Evolutionary conservation across 441 rosid genomes (phyloP).

Genomic region (Corymbia citriodora): DNA sequence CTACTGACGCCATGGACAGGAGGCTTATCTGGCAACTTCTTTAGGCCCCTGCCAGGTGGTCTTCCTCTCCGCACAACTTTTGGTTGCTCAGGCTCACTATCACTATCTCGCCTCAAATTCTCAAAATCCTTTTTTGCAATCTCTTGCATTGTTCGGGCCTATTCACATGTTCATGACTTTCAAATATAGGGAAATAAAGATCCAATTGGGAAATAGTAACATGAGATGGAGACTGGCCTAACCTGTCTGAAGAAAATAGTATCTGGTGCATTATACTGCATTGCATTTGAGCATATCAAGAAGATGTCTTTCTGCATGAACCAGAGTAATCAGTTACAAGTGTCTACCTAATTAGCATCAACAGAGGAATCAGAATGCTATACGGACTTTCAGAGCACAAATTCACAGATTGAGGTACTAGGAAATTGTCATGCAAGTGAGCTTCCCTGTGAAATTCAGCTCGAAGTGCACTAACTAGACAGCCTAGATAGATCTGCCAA

Average conservation of each 20-base stretch:
- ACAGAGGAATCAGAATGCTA: background rate
- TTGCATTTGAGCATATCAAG: constrained; percentile 13
- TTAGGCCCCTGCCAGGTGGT: constrained; percentile 39
- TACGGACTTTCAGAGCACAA: background rate
- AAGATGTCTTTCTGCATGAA: constrained; percentile 14
- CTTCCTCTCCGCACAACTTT: constrained; percentile 46
- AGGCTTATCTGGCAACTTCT: constrained; percentile 35
- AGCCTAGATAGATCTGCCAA: background rate
- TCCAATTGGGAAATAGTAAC: background rate
- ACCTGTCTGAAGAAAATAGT: constrained; percentile 19
- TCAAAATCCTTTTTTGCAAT: constrained; percentile 15
- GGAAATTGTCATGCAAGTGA: background rate
- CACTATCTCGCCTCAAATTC: constrained; percentile 10
- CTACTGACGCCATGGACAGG: constrained; percentile 36
- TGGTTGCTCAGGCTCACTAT: constrained; percentile 18
- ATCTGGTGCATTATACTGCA: constrained; percentile 19
- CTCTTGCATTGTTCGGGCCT: constrained; percentile 17
- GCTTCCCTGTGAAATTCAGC: background rate
- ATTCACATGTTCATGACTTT: background rate
- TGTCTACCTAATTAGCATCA: background rate
- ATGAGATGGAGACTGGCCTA: background rate
- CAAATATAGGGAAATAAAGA: background rate
- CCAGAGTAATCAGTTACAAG: background rate
- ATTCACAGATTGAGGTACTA: background rate
- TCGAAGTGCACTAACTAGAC: background rate